phyloP scores from a whole-genome alignment of 2,329 filamentous ascomycete species.

The Fusarium torreyae region DNA sequence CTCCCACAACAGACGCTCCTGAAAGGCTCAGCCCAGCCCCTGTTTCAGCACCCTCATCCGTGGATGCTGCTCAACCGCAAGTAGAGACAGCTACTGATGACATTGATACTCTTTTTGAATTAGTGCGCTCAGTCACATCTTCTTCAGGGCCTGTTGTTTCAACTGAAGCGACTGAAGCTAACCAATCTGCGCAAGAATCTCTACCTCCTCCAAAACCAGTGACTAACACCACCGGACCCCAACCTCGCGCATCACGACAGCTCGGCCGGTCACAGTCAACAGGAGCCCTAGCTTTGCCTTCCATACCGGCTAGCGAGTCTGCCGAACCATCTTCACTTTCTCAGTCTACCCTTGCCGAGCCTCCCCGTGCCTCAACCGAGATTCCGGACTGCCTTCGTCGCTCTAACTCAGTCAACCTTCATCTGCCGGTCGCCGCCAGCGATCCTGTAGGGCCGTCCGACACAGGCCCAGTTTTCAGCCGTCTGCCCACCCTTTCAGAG shows the following conservation, averaged over 20 bases:
- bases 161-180: constrained; percentile 42
- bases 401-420: constrained; percentile 56
- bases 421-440: constrained; percentile 62
- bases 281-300: constrained; percentile 56
- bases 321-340: constrained; percentile 60
- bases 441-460: constrained; percentile 58
- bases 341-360: constrained; percentile 42
- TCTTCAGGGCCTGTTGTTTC: constrained; percentile 41
- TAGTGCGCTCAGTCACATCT: constrained; percentile 40
- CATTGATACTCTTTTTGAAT: constrained; percentile 38
- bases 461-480: constrained; percentile 36
- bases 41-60: constrained; percentile 26
- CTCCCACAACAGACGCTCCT: constrained; percentile 57
- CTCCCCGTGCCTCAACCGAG: constrained; percentile 47
- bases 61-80: constrained; percentile 21
- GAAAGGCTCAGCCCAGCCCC: constrained; percentile 54
- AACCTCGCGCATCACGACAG: constrained; percentile 46
- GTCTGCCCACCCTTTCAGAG: constrained; percentile 53
- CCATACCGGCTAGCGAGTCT: constrained; percentile 66
- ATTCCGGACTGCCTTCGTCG: constrained; percentile 57
- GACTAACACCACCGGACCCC: constrained; percentile 22
- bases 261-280: constrained; percentile 57
- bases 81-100: constrained; percentile 8
- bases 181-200: constrained; percentile 32
- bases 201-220: constrained; percentile 33